Base-by-base conservation (phyloP, 441 rosid species). In the Aquilaria agallochum region DNA sequence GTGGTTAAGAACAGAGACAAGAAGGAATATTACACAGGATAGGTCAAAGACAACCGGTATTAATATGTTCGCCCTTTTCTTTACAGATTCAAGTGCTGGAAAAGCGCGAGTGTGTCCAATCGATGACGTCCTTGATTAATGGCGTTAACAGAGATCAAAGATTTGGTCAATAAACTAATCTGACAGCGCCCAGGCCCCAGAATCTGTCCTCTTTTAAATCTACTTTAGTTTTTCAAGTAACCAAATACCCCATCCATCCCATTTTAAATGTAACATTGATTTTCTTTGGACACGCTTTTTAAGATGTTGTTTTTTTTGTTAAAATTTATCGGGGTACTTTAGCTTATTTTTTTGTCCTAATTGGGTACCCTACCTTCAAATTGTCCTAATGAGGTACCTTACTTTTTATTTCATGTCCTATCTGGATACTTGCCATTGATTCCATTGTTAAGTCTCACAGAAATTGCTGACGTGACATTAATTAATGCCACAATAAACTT, bases 11-110 rank as follows among this genome's bases (percentile, higher is more conserved):
- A 59, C 31, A 33, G 42, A 15, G 40, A 58, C 12, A 53, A 61
- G 20, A 51, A n/a, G 9, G 45, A 61, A 49, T 14, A 50, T 53
- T 20, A 64, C 31, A 10, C 2, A 14, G 59, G 53, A 56, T 2
- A 20, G 65, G 60, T 56, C 62, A 53, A 68, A 60, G 59, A 56
- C 59, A 53, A 3, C 5, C 42, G 9, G 45, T 40, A 40, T 40
- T 5, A 36, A 36, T 36, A 3, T 64, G 48, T 64, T 60, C 53
- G 56, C 64, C 56, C 59, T 56, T 40, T 60, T 56, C 79, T 72
- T 74, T 73, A 65, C 78, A 69, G 78, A 32, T 70, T 50, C 66
- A 49, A 52, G n/a, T 66, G 74, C 80, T 66, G 79, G 45, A 77
- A 73, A 79, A 75, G 78, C 68, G 68, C 63, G 58, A 34, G 27